phyloP scores from a whole-genome alignment of 176 grass and related monocot species.

The Aechmea fasciata region DNA sequence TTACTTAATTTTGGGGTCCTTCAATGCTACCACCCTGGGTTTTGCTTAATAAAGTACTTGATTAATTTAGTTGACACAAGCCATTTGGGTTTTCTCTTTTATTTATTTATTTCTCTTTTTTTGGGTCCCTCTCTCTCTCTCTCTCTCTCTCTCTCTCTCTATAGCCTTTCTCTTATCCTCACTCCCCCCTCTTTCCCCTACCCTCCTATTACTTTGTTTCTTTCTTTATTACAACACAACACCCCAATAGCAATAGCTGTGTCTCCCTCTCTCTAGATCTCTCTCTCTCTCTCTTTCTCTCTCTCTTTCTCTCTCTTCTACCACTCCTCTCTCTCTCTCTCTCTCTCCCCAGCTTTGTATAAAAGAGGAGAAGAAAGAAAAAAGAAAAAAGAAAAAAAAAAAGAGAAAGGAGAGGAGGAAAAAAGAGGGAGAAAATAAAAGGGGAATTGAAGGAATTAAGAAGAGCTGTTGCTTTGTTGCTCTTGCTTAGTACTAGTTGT shows the following conservation, averaged over 20 bases:
- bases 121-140: neutral
- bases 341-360: neutral
- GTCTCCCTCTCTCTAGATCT: conserved; percentile 10
- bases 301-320: conserved; percentile 6
- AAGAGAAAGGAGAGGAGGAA: neutral
- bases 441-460: too few relatives aligned
- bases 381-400: too few relatives aligned
- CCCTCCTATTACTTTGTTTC: neutral
- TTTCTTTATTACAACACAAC: conserved; percentile 2
- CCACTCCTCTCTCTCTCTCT: neutral
- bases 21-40: too few relatives aligned
- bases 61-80: too few relatives aligned
- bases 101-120: neutral
- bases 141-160: conserved; percentile 20
- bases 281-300: too few relatives aligned
- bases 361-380: neutral
- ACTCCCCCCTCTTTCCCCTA: neutral
- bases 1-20: too few relatives aligned
- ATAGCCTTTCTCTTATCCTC: neutral
- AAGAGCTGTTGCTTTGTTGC: too few relatives aligned
- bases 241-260: neutral
- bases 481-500: too few relatives aligned
- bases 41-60: too few relatives aligned
- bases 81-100: neutral
- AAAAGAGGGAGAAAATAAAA: too few relatives aligned